These are phyloP conservation scores for Gonium pectorale DNA, from an alignment of 139 green algal genomes.

Conservation along the genomic window DNA sequence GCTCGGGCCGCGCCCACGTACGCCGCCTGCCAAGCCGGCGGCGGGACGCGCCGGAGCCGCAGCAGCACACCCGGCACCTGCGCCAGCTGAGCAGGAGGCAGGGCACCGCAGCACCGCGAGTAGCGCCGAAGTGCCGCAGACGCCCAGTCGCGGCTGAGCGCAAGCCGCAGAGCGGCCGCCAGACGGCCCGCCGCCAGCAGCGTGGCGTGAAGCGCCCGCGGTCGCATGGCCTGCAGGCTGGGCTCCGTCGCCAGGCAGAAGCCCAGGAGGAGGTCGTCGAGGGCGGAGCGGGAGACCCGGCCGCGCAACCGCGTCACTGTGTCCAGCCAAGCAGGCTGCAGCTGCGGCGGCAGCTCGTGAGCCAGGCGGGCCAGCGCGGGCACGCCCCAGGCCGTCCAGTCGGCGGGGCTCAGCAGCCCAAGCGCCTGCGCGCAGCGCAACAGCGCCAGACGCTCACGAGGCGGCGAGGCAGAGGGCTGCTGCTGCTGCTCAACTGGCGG, in stretches of 20 bases:
- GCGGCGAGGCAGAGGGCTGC: neutral
- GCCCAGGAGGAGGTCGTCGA: slow-evolving; percentile 19
- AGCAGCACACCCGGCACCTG: slow-evolving; percentile 29
- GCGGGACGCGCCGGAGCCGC: slow-evolving; percentile 4
- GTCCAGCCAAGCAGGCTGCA: slow-evolving; percentile 11
- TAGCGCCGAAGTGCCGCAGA: neutral
- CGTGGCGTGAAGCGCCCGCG: slow-evolving; percentile 8
- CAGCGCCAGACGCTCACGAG: slow-evolving; percentile 18
- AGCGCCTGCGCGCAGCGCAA: neutral
- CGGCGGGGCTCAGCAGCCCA: neutral
- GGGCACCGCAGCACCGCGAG: neutral
- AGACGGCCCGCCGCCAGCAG: neutral
- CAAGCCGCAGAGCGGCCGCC: neutral
- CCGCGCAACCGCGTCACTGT: neutral
- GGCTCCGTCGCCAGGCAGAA: slow-evolving; percentile 15
- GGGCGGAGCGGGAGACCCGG: neutral
- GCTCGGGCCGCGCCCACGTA: neutral
- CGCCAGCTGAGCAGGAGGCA: slow-evolving; percentile 21
- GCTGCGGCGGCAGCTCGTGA: neutral
- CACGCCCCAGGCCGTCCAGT: neutral
- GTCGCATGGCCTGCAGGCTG: neutral
- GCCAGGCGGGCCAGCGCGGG: neutral
- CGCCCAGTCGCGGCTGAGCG: neutral
- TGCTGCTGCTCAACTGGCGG: too few species aligned
- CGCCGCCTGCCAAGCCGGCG: neutral